Percentiles rank a stretch among this genome's conserved stretches.
Conservation (phyloP, 1,139 yeast genomes). For the Saccharomyces hybrid region DNA sequence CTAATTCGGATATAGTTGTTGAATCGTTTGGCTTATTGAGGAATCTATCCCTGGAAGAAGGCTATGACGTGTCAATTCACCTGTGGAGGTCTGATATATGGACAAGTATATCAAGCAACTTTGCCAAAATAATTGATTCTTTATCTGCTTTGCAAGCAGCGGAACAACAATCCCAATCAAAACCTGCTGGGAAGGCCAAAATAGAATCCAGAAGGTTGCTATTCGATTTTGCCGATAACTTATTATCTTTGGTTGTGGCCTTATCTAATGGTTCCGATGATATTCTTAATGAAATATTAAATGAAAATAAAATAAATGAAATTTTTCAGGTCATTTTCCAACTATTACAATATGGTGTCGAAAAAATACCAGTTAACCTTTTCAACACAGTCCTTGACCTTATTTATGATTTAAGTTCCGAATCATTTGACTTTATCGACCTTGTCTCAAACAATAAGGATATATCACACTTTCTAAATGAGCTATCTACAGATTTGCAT, state of each 20-base stretch:
- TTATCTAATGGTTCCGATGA: constrained; percentile 60
- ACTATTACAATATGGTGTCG: constrained; percentile 33
- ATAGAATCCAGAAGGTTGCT: constrained; percentile 37
- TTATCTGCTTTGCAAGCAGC: constrained; percentile 36
- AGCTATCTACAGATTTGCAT: constrained; percentile 14
- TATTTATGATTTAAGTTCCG: constrained; percentile 59
- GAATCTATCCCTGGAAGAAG: constrained; percentile 77
- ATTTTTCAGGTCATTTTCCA: constrained; percentile 40
- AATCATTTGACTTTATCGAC: constrained; percentile 51
- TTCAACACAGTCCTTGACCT: constrained; percentile 52
- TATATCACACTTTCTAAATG: constrained; percentile 23
- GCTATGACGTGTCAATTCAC: constrained; percentile 71
- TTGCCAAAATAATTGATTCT: constrained; percentile 45
- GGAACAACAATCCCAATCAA: constrained; percentile 33
- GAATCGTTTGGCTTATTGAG: constrained; percentile 77
- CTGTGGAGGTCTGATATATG: constrained; percentile 77
- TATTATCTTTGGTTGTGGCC: constrained; percentile 60
- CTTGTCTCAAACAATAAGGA: constrained; percentile 26
- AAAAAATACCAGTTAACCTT: constrained; percentile 37
- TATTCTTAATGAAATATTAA: constrained; percentile 46
- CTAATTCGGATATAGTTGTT: constrained; percentile 65
- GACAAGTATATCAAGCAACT: constrained; percentile 46
- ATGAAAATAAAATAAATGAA: constrained; percentile 32
- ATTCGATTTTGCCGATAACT: constrained; percentile 65
- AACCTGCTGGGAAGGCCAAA: constrained; percentile 33